Evolutionary conservation across 352 stramenopile genomes (phyloP), one percentile per base, ranked within the genome.

Genomic region (Phytophthora vignae): DNA sequence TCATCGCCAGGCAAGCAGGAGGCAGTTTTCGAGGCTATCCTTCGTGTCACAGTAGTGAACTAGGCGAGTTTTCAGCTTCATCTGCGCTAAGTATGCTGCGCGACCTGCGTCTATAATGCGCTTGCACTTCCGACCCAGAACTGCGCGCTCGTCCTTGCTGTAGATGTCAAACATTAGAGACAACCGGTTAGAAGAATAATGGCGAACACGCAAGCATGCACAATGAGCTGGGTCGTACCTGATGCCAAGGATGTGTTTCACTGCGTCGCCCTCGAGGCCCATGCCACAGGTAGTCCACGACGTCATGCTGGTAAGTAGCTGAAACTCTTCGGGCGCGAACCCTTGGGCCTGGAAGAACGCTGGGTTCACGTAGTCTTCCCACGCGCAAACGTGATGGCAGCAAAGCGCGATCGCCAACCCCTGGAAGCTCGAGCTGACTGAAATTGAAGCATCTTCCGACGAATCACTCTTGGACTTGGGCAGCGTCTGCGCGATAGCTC

Each of bases 281-380:
- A 96, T 94, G 10, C 84, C 85, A 60, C 88, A 94, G 0, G 88
- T 96, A 27, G 83, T 88, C 88, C 87, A 96, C 2, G 85, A 93
- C 12, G 88, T 91, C 79, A 96, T 90, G 12, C 82, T 81, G 8
- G 78, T 81, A 19, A 95, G 52, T 49, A 93, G 49, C 44, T 77
- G 50, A 48, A 95, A 95, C 27, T 95, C 88, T 1, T 81, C 36
- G 0, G 71, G 53, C n/a, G 68, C 71, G 44, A 94, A 93, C 1
- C 82, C 85, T 52, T 92, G 78, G 1, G 69, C 58, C 22, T 79
- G 17, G 44, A 94, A 89, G 60, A 89, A 94, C 15, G 65, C 60
- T 1, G 87, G 85, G 44, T 84, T 88, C 29, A 90, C 77, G 64
- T 96, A 96, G 69, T 96, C 88, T 15, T 82, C 78, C 82, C 84